phyloP scores from a whole-genome alignment of 2,329 filamentous ascomycete genomes.

The Cladosporium phlei region DNA sequence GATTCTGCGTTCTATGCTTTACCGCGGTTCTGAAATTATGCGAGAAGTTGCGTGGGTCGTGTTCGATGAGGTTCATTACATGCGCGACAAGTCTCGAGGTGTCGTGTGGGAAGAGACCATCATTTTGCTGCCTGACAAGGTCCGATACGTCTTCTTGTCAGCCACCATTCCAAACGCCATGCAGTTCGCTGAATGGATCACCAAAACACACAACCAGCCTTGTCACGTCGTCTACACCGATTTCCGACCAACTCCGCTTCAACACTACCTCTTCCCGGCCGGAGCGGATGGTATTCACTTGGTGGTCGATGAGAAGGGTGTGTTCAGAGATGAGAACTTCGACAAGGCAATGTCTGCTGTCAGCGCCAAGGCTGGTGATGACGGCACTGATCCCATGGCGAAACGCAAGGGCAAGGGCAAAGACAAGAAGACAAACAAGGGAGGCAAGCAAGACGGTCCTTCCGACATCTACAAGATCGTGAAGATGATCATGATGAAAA shows the following conservation, averaged over 20 bases:
- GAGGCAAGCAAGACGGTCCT: conserved; percentile 63
- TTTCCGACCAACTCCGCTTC: conserved; percentile 90
- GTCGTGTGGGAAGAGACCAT: conserved; percentile 99
- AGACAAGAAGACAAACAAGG: conserved; percentile 87
- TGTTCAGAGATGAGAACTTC: conserved; percentile 96
- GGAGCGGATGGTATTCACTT: conserved; percentile 90
- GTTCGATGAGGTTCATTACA: conserved; percentile 98
- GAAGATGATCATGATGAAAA: conserved; percentile 97
- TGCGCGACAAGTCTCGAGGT: conserved; percentile 87
- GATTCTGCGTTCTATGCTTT: conserved; percentile 97
- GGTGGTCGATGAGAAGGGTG: conserved; percentile 93
- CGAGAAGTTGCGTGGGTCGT: conserved; percentile 97
- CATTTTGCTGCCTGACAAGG: conserved; percentile 95
- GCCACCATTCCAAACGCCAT: conserved; percentile 98
- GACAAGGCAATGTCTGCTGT: conserved; percentile 91
- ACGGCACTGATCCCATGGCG: conserved; percentile 72
- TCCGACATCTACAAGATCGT: conserved; percentile 96
- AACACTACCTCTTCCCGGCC: conserved; percentile 95
- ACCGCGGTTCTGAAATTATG: conserved; percentile 98
- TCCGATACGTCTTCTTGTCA: conserved; percentile 95
- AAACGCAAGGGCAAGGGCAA: conserved; percentile 83
- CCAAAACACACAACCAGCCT: conserved; percentile 93
- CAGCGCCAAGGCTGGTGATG: conserved; percentile 79
- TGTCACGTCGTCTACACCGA: conserved; percentile 99
- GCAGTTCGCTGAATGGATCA: conserved; percentile 99